Percentiles rank a stretch among this genome's conserved stretches.
phyloP scores from a whole-genome alignment of 306 rosid genomes.

The Canavalia ensiformis region DNA sequence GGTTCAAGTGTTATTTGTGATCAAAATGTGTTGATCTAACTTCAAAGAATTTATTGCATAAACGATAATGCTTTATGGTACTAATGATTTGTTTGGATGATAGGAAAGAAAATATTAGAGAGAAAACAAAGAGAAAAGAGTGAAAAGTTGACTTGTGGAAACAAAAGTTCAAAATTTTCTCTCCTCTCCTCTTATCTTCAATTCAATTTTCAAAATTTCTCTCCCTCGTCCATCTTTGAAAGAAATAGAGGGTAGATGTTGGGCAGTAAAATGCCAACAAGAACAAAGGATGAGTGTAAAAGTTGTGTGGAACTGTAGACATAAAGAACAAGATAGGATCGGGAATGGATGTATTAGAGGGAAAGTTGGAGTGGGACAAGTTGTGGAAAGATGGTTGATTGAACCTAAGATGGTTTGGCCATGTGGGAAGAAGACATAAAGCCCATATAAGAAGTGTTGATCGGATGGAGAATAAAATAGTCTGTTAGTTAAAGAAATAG shows the following conservation, averaged over 20 bases:
- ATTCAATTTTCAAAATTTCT: too few relatives aligned
- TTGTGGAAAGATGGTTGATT: neutral
- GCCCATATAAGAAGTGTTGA: neutral
- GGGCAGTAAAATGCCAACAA: neutral
- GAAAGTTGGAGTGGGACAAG: neutral
- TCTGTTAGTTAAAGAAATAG: neutral
- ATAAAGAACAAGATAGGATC: neutral
- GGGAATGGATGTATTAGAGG: neutral
- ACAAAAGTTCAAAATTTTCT: too few relatives aligned
- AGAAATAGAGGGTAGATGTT: too few relatives aligned
- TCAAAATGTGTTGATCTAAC: neutral
- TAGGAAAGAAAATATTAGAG: too few relatives aligned
- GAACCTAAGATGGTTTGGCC: neutral
- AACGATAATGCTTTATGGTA: neutral
- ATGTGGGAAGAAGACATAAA: neutral
- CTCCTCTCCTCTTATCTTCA: too few relatives aligned
- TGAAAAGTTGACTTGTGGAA: too few relatives aligned
- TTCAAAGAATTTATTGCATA: neutral
- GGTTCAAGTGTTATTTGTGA: neutral
- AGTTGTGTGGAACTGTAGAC: neutral
- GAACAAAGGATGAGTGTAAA: neutral
- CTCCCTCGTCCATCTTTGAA: too few relatives aligned
- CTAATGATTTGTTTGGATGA: neutral
- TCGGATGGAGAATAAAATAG: constrained; percentile 10
- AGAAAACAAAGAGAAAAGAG: too few relatives aligned